Percentiles rank a stretch among this genome's conserved stretches.
Conservation (phyloP, 495 filamentous ascomycete species). For the Amorphotheca resinae region DNA sequence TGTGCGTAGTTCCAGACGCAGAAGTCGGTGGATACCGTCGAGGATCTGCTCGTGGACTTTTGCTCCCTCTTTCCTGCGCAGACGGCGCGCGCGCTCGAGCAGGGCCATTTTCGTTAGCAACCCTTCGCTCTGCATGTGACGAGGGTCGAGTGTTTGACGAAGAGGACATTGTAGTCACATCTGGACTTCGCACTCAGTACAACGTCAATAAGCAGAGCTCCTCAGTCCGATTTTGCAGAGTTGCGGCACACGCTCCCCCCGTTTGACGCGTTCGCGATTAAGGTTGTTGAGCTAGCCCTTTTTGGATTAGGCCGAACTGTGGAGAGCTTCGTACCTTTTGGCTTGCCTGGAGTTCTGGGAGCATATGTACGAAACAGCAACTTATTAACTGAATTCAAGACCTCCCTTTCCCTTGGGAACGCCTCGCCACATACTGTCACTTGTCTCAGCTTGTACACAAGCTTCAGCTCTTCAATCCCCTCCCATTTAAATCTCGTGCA, state of each 20-base stretch:
- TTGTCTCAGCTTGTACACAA: not conserved
- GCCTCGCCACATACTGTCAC: not conserved
- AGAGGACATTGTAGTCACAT: constrained; percentile 19
- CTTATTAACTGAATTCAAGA: not conserved
- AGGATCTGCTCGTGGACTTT: constrained; percentile 12
- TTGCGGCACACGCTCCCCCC: not conserved
- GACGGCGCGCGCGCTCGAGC: constrained; percentile 16
- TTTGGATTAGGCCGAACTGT: not conserved
- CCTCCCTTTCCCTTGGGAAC: not conserved
- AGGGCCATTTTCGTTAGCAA: constrained; percentile 16
- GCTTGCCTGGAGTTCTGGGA: not conserved
- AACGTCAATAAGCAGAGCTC: not conserved
- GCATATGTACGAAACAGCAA: not conserved
- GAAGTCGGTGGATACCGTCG: constrained; percentile 18
- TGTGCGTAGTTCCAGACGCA: constrained; percentile 10
- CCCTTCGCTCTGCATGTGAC: constrained; percentile 16
- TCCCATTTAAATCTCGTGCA: not conserved
- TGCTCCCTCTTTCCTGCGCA: constrained; percentile 8
- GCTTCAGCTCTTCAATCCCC: not conserved
- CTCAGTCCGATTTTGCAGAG: too few relatives aligned
- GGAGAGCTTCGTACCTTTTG: constrained; percentile 3
- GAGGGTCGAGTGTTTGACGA: constrained; percentile 17
- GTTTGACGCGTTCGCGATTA: too few relatives aligned
- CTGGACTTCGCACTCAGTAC: constrained; percentile 12
- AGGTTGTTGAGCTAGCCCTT: not conserved